Conservation (phyloP, 225 moss, liverwort and hornwort genomes). For the Ulota crispa region DNA sequence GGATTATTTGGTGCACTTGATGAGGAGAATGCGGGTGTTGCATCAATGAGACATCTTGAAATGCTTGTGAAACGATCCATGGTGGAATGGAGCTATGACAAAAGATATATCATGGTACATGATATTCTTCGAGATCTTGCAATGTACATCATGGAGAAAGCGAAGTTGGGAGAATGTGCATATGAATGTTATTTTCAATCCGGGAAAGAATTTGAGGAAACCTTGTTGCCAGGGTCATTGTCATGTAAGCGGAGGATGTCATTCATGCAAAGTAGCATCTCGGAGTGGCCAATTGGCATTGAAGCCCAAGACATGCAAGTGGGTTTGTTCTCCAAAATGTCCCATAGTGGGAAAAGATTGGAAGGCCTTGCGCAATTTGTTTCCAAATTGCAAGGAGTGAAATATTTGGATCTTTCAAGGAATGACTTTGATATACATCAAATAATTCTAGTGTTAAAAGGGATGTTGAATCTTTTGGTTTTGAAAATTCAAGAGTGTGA, state of each 20-base stretch:
- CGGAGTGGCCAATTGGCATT: not conserved
- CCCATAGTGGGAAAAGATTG: rapidly evolving
- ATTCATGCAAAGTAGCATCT: not conserved
- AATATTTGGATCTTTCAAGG: not conserved
- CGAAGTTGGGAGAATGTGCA: not conserved
- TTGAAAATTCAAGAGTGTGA: no score
- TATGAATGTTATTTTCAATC: not conserved
- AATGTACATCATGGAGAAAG: not conserved
- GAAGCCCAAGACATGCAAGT: not conserved
- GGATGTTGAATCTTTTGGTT: not conserved
- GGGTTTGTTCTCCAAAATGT: not conserved
- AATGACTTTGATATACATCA: not conserved
- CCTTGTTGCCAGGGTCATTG: rapidly evolving
- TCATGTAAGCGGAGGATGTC: not conserved
- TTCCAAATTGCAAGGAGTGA: not conserved
- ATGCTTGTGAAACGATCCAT: not conserved
- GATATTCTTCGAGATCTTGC: not conserved
- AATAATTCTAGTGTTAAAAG: rapidly evolving
- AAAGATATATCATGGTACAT: not conserved
- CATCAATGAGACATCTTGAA: not conserved
- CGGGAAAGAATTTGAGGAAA: rapidly evolving
- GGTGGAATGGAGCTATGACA: not conserved
- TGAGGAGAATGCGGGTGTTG: not conserved
- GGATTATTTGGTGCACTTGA: not conserved
- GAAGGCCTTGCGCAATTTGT: not conserved